Evolutionary conservation across 1,139 yeast species (phyloP).

Genomic region (Geotrichum australiense): DNA sequence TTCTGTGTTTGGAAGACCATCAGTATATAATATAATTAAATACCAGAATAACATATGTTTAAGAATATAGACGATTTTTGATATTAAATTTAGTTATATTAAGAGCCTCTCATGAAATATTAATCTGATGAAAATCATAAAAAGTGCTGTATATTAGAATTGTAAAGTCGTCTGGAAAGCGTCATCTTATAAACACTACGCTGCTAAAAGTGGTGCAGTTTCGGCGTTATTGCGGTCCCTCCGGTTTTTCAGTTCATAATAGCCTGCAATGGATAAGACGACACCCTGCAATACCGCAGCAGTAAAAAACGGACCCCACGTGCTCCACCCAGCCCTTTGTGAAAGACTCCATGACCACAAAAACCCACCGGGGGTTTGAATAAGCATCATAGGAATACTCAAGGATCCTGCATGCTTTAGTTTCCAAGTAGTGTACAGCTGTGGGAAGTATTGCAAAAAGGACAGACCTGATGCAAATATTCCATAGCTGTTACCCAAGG

Average conservation of each 20-base stretch:
- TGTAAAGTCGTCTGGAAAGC: too few species aligned
- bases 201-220: too few species aligned
- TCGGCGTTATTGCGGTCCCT: too few species aligned
- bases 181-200: too few species aligned
- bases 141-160: not conserved
- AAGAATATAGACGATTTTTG: not conserved
- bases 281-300: constrained; percentile 65
- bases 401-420: constrained; percentile 76
- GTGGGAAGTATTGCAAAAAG: constrained; percentile 72
- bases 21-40: constrained; percentile 79
- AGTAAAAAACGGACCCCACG: constrained; percentile 73
- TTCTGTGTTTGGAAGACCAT: constrained; percentile 94
- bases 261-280: constrained; percentile 46
- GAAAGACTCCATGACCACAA: constrained; percentile 67
- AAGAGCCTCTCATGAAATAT: too few species aligned
- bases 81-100: not conserved
- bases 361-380: constrained; percentile 89
- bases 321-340: constrained; percentile 77
- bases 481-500: constrained; percentile 50
- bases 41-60: constrained; percentile 1
- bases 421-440: constrained; percentile 59
- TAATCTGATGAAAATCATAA: not conserved
- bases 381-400: constrained; percentile 73
- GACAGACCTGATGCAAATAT: constrained; percentile 50
- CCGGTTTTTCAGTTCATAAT: constrained; percentile 31